Evolutionary conservation across 495 filamentous ascomycete genomes (phyloP).

Genomic region (Terfezia claveryi): DNA sequence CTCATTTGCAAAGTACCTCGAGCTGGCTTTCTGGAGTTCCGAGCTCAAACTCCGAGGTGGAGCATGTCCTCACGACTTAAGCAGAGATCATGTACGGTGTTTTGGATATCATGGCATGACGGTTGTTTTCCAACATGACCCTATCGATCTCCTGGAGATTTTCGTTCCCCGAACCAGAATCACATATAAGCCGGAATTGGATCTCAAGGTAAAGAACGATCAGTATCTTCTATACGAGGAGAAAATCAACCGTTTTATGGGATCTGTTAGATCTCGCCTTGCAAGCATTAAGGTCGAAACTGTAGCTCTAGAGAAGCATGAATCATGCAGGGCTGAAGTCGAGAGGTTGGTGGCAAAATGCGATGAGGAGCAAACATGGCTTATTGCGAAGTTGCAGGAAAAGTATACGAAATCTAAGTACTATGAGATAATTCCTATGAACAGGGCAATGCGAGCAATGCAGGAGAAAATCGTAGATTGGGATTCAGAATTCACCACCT

Average conservation of each 20-base stretch:
- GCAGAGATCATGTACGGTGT: constrained; percentile 74
- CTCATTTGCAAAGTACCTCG: constrained; percentile 92
- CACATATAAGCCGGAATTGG: constrained; percentile 92
- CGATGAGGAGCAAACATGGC: constrained; percentile 50
- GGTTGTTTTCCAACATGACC: constrained; percentile 75
- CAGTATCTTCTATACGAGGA: constrained; percentile 57
- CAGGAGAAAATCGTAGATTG: constrained; percentile 85
- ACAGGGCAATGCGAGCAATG: constrained; percentile 63
- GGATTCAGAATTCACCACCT: constrained; percentile 72
- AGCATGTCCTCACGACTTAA: constrained; percentile 77
- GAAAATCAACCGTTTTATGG: constrained; percentile 63
- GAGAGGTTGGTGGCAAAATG: constrained; percentile 51
- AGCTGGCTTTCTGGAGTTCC: constrained; percentile 86
- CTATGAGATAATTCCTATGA: constrained; percentile 87
- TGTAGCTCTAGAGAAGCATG: constrained; percentile 62
- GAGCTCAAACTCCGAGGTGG: constrained; percentile 43
- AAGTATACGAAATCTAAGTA: constrained; percentile 84
- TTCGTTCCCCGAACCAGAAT: constrained; percentile 72
- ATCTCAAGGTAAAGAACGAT: constrained; percentile 81
- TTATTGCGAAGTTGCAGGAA: constrained; percentile 59
- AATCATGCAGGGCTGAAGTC: constrained; percentile 60
- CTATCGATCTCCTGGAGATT: constrained; percentile 83
- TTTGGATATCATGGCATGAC: constrained; percentile 77
- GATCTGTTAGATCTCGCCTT: constrained; percentile 59
- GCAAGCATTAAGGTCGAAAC: constrained; percentile 77